Percentiles rank a stretch among this genome's conserved stretches.
Conservation (phyloP, 140 eudicot species). For the Anethum foeniculum region DNA sequence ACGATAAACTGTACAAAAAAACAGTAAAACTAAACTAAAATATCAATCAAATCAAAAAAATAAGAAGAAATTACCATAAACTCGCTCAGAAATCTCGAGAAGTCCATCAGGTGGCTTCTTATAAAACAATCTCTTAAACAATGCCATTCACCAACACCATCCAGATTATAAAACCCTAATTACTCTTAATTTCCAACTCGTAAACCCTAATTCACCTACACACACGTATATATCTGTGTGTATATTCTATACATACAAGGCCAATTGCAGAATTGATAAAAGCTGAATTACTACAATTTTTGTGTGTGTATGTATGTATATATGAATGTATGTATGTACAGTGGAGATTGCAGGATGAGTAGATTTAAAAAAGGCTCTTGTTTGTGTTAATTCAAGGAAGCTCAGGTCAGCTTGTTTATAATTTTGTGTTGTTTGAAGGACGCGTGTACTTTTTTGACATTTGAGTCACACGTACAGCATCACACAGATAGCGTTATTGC, state of each 20-base stretch:
- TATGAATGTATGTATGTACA: not conserved
- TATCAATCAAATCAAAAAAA: not conserved
- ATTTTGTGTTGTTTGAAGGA: not conserved
- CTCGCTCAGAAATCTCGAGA: conserved; percentile 81
- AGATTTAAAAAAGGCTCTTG: not conserved
- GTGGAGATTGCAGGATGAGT: not conserved
- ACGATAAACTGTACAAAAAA: not conserved
- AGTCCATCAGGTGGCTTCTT: conserved; percentile 97
- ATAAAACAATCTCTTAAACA: conserved; percentile 66
- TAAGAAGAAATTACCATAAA: conserved; percentile 52
- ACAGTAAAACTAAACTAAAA: not conserved
- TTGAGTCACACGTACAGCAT: not conserved
- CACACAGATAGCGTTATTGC: not conserved
- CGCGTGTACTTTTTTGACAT: not conserved
- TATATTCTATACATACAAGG: not conserved
- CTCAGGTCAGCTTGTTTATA: conserved; percentile 5
- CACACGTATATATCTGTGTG: not conserved
- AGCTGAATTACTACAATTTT: not conserved
- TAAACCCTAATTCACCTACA: conserved; percentile 1
- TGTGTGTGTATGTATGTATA: not conserved
- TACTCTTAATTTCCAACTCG: not conserved
- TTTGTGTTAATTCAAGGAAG: not conserved
- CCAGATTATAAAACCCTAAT: conserved; percentile 3
- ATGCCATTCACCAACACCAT: conserved; percentile 36
- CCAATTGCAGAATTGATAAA: not conserved